Conservation (phyloP, 2,329 filamentous ascomycete genomes). For the Ophiosphaerella herpotricha region DNA sequence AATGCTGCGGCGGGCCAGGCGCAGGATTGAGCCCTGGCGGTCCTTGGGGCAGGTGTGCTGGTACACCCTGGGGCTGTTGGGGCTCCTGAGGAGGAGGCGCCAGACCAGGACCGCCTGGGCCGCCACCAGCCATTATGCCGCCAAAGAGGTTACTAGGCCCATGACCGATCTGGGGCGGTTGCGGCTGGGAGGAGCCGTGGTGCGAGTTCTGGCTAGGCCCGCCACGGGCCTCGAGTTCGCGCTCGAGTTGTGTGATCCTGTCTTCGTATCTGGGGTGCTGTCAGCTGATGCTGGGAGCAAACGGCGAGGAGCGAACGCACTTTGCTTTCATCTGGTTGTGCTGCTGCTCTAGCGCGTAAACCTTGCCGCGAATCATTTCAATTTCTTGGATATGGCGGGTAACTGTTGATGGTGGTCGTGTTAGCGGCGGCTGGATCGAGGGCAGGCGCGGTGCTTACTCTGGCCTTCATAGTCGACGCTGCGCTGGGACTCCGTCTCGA, state of each 20-base stretch:
- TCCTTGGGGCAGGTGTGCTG: conserved; percentile 71
- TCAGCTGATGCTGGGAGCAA: conserved; percentile 9
- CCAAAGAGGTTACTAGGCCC: conserved; percentile 90
- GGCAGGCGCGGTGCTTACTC: conserved; percentile 66
- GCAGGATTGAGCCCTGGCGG: conserved; percentile 67
- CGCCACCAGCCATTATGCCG: conserved; percentile 90
- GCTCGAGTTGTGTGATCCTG: conserved; percentile 81
- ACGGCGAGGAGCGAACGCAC: conserved; percentile 58
- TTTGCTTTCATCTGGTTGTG: conserved; percentile 89
- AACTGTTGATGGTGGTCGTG: conserved; percentile 60
- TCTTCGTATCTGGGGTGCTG: conserved; percentile 81
- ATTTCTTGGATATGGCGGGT: conserved; percentile 91
- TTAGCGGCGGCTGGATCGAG: background rate
- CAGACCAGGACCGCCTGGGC: conserved; percentile 82
- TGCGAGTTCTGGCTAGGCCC: conserved; percentile 72
- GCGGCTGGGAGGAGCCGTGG: conserved; percentile 79
- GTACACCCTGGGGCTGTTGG: conserved; percentile 62
- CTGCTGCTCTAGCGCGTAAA: conserved; percentile 88
- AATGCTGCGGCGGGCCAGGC: conserved; percentile 66
- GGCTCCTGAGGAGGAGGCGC: conserved; percentile 69
- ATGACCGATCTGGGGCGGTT: conserved; percentile 83
- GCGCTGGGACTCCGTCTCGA: conserved; percentile 80
- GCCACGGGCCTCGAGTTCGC: conserved; percentile 79
- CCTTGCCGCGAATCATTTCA: conserved; percentile 89
- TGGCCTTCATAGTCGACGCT: conserved; percentile 90